Evolutionary conservation across 1,284 basidiomycete genomes (phyloP).

Genomic region (Marasmius fiardii): DNA sequence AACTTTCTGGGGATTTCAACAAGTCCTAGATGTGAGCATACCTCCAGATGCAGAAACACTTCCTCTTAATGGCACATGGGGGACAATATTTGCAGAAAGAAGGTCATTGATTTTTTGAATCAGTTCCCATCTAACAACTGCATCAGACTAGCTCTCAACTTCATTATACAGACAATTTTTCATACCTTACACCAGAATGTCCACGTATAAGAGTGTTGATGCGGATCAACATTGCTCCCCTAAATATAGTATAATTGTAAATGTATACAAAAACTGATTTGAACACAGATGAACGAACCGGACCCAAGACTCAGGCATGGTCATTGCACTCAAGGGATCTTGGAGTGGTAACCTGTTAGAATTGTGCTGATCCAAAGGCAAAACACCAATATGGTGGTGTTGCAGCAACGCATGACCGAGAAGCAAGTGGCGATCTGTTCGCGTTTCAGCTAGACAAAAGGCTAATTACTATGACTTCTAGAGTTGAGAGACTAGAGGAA

Average conservation of each 20-base stretch:
- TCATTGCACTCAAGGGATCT: constrained; percentile 60
- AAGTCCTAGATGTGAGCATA: not conserved
- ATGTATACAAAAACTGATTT: too few species aligned
- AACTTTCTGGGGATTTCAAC: not conserved
- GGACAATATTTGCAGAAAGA: constrained; percentile 48
- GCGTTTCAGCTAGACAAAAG: constrained; percentile 71
- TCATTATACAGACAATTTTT: constrained; percentile 27
- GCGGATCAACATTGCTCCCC: constrained; percentile 58
- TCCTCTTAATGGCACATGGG: constrained; percentile 53
- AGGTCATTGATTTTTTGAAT: constrained; percentile 29
- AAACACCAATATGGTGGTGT: constrained; percentile 72
- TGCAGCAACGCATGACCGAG: constrained; percentile 77
- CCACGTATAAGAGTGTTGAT: constrained; percentile 59
- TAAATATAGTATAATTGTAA: too few species aligned
- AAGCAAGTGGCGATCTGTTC: constrained; percentile 63
- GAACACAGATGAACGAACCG: too few species aligned
- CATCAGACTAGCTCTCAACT: constrained; percentile 41
- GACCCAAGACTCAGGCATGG: constrained; percentile 86
- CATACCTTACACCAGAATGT: constrained; percentile 58
- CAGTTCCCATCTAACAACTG: not conserved
- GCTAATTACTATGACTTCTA: not conserved
- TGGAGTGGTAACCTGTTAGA: constrained; percentile 54
- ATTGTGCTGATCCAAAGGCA: constrained; percentile 45
- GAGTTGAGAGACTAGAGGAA: not conserved
- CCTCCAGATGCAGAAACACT: constrained; percentile 52